These are phyloP conservation scores for Clohesyomyces aquaticus DNA, from an alignment of 495 filamentous ascomycete species.

Conservation along the genomic window DNA sequence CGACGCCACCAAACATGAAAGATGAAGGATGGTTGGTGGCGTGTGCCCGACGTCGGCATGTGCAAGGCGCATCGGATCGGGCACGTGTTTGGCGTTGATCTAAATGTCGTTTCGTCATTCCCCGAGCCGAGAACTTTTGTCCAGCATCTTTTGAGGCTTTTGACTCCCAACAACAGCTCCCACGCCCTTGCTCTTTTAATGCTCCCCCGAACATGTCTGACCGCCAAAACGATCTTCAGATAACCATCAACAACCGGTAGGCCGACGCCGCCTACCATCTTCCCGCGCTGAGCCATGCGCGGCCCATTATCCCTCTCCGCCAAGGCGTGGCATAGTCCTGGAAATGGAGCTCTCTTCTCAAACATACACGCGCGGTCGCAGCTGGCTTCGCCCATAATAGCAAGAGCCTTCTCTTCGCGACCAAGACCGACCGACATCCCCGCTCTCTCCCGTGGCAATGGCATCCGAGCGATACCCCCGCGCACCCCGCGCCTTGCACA, in stretches of 20 bases:
- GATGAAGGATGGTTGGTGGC: background rate
- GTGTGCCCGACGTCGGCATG: background rate
- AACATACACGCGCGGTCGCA: conserved; percentile 36
- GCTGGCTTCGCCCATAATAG: conserved; percentile 3
- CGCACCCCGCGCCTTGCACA: conserved; percentile 4
- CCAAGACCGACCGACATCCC: background rate
- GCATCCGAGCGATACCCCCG: too few species aligned
- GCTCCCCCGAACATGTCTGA: conserved; percentile 11
- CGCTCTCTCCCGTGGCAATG: conserved; percentile 9
- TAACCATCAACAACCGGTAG: conserved; percentile 15
- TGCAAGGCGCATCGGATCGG: background rate
- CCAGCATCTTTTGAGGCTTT: background rate
- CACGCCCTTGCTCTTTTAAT: background rate
- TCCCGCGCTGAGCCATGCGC: conserved; percentile 31
- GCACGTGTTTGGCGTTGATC: conserved; percentile 12
- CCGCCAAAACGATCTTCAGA: background rate
- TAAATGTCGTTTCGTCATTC: conserved; percentile 2
- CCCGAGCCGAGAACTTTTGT: conserved; percentile 6
- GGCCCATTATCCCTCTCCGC: conserved; percentile 36
- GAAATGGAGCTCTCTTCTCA: conserved; percentile 46
- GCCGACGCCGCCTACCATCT: background rate
- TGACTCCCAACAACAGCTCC: background rate
- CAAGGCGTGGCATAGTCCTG: conserved; percentile 44
- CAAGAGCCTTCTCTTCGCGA: conserved; percentile 9
- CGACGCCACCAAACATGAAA: background rate